These are phyloP conservation scores for Cephalotrichum gorgonifer DNA, from an alignment of 2,329 filamentous ascomycete genomes.

Conservation along the genomic window DNA sequence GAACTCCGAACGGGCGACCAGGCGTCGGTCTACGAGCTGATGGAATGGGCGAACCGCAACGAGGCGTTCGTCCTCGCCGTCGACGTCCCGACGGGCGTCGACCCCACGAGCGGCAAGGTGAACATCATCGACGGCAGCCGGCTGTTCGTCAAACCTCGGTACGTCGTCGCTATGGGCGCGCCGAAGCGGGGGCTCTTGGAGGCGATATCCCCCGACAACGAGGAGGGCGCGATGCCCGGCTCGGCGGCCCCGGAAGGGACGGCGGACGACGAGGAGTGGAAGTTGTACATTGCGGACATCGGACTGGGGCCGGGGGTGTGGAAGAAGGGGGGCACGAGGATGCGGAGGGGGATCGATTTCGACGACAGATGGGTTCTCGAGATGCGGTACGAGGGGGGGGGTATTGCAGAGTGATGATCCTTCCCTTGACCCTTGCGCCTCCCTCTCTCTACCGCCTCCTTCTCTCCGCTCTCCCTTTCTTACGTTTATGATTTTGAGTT, in stretches of 20 bases:
- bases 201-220: conserved; percentile 43
- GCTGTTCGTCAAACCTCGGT: conserved; percentile 71
- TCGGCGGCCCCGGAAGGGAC: conserved; percentile 13
- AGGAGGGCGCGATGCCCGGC: conserved; percentile 7
- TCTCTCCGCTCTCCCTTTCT: background rate
- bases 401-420: background rate
- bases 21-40: conserved; percentile 75
- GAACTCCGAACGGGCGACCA: conserved; percentile 77
- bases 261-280: conserved; percentile 54
- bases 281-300: conserved; percentile 76
- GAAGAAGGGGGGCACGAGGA: conserved; percentile 72
- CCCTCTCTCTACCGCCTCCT: no score
- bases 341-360: conserved; percentile 80
- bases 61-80: conserved; percentile 75
- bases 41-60: conserved; percentile 87
- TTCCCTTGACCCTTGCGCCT: no score
- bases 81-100: conserved; percentile 85
- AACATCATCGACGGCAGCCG: conserved; percentile 62
- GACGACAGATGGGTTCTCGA: conserved; percentile 77
- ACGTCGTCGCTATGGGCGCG: conserved; percentile 75
- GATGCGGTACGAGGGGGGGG: conserved; percentile 39
- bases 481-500: background rate
- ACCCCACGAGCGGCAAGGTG: conserved; percentile 62
- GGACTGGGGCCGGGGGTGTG: conserved; percentile 75
- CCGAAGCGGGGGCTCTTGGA: conserved; percentile 78